Conservation (phyloP, 2,329 filamentous ascomycete species). For the Sclerotinia sclerotiorum region DNA sequence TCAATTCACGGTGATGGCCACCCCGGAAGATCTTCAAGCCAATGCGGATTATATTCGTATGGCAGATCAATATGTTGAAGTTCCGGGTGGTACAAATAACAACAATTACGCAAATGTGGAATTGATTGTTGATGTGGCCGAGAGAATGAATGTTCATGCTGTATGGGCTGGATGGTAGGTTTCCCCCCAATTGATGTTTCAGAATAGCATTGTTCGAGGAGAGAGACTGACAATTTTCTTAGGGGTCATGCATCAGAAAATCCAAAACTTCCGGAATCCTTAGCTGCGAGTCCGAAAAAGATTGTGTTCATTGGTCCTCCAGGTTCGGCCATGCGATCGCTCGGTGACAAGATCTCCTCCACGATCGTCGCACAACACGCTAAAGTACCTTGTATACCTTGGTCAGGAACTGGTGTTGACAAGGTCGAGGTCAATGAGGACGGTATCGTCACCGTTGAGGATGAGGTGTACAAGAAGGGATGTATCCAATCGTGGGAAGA, state of each 20-base stretch:
- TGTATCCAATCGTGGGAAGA: conserved; percentile 89
- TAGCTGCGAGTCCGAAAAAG: conserved; percentile 95
- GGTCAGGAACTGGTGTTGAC: conserved; percentile 92
- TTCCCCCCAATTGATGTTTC: not conserved
- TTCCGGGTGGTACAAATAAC: conserved; percentile 98
- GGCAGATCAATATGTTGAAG: conserved; percentile 99
- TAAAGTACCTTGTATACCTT: conserved; percentile 95
- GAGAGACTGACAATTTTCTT: conserved; percentile 26
- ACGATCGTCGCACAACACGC: conserved; percentile 99
- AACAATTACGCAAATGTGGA: conserved; percentile 99
- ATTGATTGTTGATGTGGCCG: conserved; percentile 96
- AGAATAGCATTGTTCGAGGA: not conserved
- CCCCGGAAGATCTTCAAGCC: conserved; percentile 92
- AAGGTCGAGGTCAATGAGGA: conserved; percentile 74
- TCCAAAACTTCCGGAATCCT: conserved; percentile 91
- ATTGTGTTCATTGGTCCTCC: conserved; percentile 99
- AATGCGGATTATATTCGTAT: conserved; percentile 99
- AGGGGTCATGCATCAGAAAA: conserved; percentile 99
- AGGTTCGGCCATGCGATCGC: conserved; percentile 96
- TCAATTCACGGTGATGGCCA: conserved; percentile 99
- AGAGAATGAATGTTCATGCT: conserved; percentile 97
- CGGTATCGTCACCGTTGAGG: conserved; percentile 89
- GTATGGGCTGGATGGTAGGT: conserved; percentile 97
- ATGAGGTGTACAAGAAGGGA: conserved; percentile 82
- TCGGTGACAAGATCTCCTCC: conserved; percentile 99